phyloP scores from a whole-genome alignment of 2,329 filamentous ascomycete species.

The Cercospora beticola region DNA sequence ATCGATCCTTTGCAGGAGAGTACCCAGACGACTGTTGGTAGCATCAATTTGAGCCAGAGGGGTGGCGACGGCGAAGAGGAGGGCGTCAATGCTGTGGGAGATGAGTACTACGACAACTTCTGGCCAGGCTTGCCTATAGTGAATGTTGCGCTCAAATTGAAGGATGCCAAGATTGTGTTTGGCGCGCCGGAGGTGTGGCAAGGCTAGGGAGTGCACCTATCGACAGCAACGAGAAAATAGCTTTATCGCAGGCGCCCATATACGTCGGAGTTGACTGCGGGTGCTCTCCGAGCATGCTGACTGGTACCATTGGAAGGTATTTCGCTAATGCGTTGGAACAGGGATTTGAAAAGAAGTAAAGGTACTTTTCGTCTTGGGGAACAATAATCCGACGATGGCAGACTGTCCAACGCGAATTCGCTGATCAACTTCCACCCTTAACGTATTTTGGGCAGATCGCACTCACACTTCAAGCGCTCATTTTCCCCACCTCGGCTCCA shows the following conservation, averaged over 20 bases:
- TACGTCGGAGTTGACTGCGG: neutral
- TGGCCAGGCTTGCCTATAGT: slow-evolving; percentile 15
- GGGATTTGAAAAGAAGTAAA: neutral
- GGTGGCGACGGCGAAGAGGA: slow-evolving; percentile 20
- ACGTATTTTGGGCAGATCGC: neutral
- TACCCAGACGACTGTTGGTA: slow-evolving; percentile 12
- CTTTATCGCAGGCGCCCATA: neutral
- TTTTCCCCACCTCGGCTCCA: neutral
- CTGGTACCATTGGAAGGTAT: neutral
- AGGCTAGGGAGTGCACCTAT: neutral
- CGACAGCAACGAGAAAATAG: neutral
- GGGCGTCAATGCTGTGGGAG: slow-evolving; percentile 16
- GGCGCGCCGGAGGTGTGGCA: slow-evolving; percentile 5
- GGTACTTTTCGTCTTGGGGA: neutral
- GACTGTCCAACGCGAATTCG: neutral
- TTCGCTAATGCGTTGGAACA: neutral
- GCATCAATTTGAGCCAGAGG: slow-evolving; percentile 17
- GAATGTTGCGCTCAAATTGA: slow-evolving; percentile 17
- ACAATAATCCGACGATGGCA: neutral
- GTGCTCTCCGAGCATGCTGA: neutral
- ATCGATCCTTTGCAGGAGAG: slow-evolving; percentile 17
- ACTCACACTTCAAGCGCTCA: neutral
- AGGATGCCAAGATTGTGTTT: slow-evolving; percentile 16
- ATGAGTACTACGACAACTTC: slow-evolving; percentile 20
- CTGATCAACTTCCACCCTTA: neutral